Base-by-base conservation (phyloP, 306 rosid species). In the Biancaea sappan region DNA sequence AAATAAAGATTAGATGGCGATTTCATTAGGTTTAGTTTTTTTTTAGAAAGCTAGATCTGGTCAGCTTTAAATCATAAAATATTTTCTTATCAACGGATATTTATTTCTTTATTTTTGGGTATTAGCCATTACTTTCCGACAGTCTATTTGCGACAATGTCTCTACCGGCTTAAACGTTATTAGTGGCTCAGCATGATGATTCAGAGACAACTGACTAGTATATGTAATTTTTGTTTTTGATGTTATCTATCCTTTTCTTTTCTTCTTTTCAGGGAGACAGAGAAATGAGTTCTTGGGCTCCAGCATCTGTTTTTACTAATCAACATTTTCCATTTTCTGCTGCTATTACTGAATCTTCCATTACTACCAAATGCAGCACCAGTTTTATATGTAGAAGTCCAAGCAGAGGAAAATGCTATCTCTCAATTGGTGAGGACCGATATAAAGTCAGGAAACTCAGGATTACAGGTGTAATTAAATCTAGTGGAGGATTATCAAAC, bases 221-320 rank as follows among this genome's bases (percentile, higher is more conserved):
- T 48, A 38, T 75, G 69, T 71, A 32, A 71, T 25, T 71, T 66
- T 76, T 53, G 59, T 26, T 35, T 29, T 41, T 58, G 46, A 56
- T 69, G 74, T 73, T 25, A 19, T 29, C 68, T 40, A 52, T n/a
- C n/a, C 57, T 40, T 72, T 59, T 32, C 76, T 65, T 68, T 18
- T 35, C 58, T 41, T 37, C 13, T 50, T 71, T 80, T 66, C 87
- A 62, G 78, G 66, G 73, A 74, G 70, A 26, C 65, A 5, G 53
- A 16, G 60, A 71, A 65, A 88, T 88, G 90, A 75, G 38, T 66
- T 82, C 78, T 72, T 77, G 77, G 84, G 73, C 84, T 61, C 34
- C 74, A 34, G 15, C 84, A 34, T 77, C 81, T 28, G 70, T 76
- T 61, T 19, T 79, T 46, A 65, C 72, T 22, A 66, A 34, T 84